Base-by-base conservation (phyloP, 139 green algal genomes). In the Auxenochlorella pyrenoidosa region DNA sequence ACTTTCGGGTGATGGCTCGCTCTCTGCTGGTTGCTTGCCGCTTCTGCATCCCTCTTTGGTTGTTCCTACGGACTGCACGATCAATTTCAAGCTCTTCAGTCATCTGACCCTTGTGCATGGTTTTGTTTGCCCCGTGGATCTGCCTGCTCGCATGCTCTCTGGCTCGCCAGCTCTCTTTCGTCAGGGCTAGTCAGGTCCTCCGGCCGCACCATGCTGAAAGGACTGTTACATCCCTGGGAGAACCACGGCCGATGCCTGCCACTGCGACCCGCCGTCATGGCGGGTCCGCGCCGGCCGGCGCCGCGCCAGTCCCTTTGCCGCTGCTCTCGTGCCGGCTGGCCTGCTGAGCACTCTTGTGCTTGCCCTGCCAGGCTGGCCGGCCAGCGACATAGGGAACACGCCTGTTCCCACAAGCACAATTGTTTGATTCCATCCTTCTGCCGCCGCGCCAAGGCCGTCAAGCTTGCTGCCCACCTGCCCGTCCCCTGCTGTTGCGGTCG, bases 171-270 rank as follows among this genome's bases (percentile, higher is more conserved):
- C 58, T 15, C 26, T 26, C 68, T 0, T 22, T 32, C 40, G 63
- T 73, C 82, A 84, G 77, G 60, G 66, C 65, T 91, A 89, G 88
- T 91, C 88, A 91, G 88, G 84, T 91, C 79, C 41, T 47, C 65
- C 66, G 60, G 88, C 76, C n/a, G n/a, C 38, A 2, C 84, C 83
- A 75, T 91, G 75, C 88, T 83, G 58, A 43, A 65, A 60, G 43
- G 54, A 86, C 84, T 75, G 88, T 91, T 91, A 91, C 88, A 88
- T 84, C 83, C 80, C 88, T 91, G 88, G 83, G 65, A 91, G 19
- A 91, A 68, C 63, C 81, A 79, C 75, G 75, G 79, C 75, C 38
- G 75, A 26, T 32, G 32, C 10, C 43, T 8, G 66, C 34, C 26
- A 41, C 66, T n/a, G 66, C 32, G 66, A 43, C 32, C 26, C 43